Percentiles rank a stretch among this genome's conserved stretches.
These are phyloP conservation scores for Penicillium roqueforti DNA, from an alignment of 495 filamentous ascomycete genomes.

Conservation along the genomic window DNA sequence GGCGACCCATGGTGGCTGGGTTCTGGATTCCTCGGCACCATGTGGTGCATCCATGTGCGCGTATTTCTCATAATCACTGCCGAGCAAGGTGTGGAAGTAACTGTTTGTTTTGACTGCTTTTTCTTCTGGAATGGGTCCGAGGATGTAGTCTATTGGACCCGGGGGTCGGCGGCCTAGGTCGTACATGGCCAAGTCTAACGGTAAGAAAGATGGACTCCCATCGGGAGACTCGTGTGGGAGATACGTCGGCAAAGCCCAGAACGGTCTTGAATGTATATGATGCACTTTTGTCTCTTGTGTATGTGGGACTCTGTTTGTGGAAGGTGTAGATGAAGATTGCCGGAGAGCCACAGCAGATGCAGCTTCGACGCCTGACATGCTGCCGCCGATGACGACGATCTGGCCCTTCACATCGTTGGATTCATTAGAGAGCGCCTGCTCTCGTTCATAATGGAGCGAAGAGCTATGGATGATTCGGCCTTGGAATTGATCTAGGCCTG, in stretches of 20 bases:
- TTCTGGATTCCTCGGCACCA: slow-evolving; percentile 17
- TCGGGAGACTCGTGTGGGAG: slow-evolving; percentile 40
- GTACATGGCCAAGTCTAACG: slow-evolving; percentile 72
- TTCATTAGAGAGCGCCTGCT: slow-evolving; percentile 11
- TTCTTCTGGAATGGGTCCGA: slow-evolving; percentile 56
- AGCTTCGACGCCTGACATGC: slow-evolving; percentile 78
- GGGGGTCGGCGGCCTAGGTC: slow-evolving; percentile 59
- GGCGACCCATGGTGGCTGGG: slow-evolving; percentile 58
- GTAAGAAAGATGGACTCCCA: slow-evolving; percentile 55
- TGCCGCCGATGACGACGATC: slow-evolving; percentile 73
- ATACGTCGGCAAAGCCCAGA: slow-evolving; percentile 69
- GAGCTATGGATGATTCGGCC: slow-evolving; percentile 60
- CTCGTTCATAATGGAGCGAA: slow-evolving; percentile 26
- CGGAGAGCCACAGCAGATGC: slow-evolving; percentile 68
- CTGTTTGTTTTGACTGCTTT: slow-evolving; percentile 48
- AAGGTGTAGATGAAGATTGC: slow-evolving; percentile 54
- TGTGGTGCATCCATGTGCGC: slow-evolving; percentile 15
- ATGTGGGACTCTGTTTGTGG: slow-evolving; percentile 32
- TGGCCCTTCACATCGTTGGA: slow-evolving; percentile 1
- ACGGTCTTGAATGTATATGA: slow-evolving; percentile 64
- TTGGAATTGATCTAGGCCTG: slow-evolving; percentile 27
- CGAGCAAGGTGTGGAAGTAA: slow-evolving; percentile 53
- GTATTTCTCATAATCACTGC: slow-evolving; percentile 53
- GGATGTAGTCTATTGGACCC: slow-evolving; percentile 51
- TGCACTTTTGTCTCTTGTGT: slow-evolving; percentile 43